Base-by-base conservation (phyloP, 495 filamentous ascomycete species). In the Oidiodendron maius region DNA sequence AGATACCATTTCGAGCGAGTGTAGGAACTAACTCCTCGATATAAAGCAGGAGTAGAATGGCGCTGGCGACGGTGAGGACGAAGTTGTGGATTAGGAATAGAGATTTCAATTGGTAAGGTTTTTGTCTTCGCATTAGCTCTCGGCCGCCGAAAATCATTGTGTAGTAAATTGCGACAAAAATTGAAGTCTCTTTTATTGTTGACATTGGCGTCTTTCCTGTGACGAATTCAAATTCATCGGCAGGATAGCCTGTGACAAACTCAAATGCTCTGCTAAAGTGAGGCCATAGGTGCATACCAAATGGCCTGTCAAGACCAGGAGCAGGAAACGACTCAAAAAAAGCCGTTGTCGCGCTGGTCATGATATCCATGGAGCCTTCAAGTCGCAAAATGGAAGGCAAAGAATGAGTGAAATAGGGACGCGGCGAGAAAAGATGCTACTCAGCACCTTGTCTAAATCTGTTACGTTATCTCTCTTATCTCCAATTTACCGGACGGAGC, bases 281-380 rank as follows among this genome's bases (percentile, higher is more conserved):
- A 51, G 93, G 91, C 93, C 93, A 98, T 68, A 97, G 68, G 35
- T 86, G 71, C 50, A 96, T 73, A 61, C 91, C 93, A 63, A 98
- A 96, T 11, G 93, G 93, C 57, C 86, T 80, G 64, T 96, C 91
- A 55, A 96, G 72, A 26, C 87, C 87, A 22, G 91, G 91, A 44
- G 81, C 40, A 43, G 83, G 83, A 43, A 91, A 56, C 50, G 81
- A 62, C 56, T 86, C 77, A 51, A 85, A 68, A 46, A 83, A 63
- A 50, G 84, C 74, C 57, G 77, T 68, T 41, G 65, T n/a, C n/a
- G n/a, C n/a, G n/a, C n/a, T n/a, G n/a, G n/a, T n/a, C n/a, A n/a
- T n/a, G n/a, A n/a, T n/a, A n/a, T n/a, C n/a, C n/a, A n/a, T n/a
- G n/a, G n/a, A n/a, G n/a, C n/a, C n/a, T n/a, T n/a, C n/a, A n/a